Percentiles rank a stretch among this genome's conserved stretches.
These are phyloP conservation scores for Huiozyma sinensis DNA, from an alignment of 805 yeast species.

Conservation along the genomic window DNA sequence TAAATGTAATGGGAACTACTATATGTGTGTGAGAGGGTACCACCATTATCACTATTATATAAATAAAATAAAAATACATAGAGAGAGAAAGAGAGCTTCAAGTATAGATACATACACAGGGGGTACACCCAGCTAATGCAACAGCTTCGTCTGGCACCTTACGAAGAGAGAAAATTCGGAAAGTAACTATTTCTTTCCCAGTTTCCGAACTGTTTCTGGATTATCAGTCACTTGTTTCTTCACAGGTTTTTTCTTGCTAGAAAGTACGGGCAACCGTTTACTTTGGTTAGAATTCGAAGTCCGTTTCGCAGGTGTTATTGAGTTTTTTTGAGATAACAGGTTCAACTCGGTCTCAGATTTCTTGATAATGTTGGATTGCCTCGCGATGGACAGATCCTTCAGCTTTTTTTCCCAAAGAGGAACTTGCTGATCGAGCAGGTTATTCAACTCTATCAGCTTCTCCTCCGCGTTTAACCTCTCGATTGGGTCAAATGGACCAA, in stretches of 20 bases:
- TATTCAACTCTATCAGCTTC: conserved; percentile 62
- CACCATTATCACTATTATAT: too few species aligned
- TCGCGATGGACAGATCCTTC: conserved; percentile 47
- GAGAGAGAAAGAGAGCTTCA: too few species aligned
- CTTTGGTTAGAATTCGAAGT: background rate
- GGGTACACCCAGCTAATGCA: too few species aligned
- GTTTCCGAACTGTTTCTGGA: too few species aligned
- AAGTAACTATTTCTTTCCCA: too few species aligned
- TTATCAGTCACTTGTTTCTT: too few species aligned
- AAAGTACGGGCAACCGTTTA: background rate
- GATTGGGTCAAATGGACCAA: conserved; percentile 57
- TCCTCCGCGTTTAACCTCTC: conserved; percentile 66
- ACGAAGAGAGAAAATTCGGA: too few species aligned
- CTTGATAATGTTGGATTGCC: conserved; percentile 26
- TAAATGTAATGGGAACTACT: too few species aligned
- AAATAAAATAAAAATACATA: too few species aligned
- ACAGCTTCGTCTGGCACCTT: too few species aligned
- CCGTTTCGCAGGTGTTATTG: background rate
- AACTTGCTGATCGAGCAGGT: conserved; percentile 53
- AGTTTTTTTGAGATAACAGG: conserved; percentile 1
- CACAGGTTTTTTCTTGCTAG: background rate
- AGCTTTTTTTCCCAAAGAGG: conserved; percentile 58
- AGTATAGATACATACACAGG: too few species aligned
- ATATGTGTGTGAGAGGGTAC: too few species aligned
- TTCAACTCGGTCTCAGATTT: conserved; percentile 24